Percentiles rank a stretch among this genome's conserved stretches.
These are phyloP conservation scores for Linum usitatissimum DNA, from an alignment of 345 rosid genomes.

Conservation along the genomic window DNA sequence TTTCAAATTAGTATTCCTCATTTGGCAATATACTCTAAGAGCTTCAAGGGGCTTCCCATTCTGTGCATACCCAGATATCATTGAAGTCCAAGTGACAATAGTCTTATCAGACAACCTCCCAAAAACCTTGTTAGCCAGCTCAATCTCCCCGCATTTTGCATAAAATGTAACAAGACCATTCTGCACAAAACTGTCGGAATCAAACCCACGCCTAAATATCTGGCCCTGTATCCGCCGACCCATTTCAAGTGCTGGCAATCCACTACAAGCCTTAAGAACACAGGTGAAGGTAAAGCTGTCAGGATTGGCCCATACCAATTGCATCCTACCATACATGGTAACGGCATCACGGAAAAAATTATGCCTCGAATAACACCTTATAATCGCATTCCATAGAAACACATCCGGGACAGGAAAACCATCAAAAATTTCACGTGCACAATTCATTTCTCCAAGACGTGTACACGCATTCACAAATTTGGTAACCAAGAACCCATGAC, in stretches of 20 bases:
- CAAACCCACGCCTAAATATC: conserved; percentile 45
- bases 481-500: conserved; percentile 37
- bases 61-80: conserved; percentile 56
- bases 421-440: conserved; percentile 54
- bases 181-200: conserved; percentile 52
- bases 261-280: conserved; percentile 53
- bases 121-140: conserved; percentile 38
- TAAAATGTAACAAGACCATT: conserved; percentile 58
- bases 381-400: conserved; percentile 51
- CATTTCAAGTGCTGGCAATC: conserved; percentile 24
- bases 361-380: conserved; percentile 42
- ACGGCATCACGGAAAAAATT: conserved; percentile 30
- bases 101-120: conserved; percentile 35
- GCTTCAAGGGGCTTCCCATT: conserved; percentile 55
- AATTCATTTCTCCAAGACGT: conserved; percentile 28
- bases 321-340: conserved; percentile 44
- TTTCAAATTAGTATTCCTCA: conserved; percentile 37
- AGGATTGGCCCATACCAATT: conserved; percentile 31
- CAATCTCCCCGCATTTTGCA: conserved; percentile 44
- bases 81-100: conserved; percentile 61
- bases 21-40: conserved; percentile 36
- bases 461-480: conserved; percentile 28
- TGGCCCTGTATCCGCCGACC: conserved; percentile 50
- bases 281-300: conserved; percentile 47
- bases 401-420: conserved; percentile 42